Conservation (phyloP, 1,284 basidiomycete species). For the Apiotrichum veenhuisii region DNA sequence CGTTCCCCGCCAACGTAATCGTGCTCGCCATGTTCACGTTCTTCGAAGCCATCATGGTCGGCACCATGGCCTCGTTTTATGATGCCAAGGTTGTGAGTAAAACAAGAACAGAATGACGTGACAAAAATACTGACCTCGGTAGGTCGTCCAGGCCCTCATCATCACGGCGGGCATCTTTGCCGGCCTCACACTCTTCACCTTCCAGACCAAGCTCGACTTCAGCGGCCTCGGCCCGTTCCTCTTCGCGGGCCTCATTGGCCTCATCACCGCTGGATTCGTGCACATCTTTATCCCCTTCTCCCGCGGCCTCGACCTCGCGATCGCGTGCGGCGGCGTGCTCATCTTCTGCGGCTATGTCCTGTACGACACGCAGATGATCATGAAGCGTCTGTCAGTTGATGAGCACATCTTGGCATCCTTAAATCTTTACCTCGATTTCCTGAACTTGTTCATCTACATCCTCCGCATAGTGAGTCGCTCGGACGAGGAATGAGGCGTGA, state of each 20-base stretch:
- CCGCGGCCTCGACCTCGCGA: constrained; percentile 44
- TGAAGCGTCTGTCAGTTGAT: constrained; percentile 49
- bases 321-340: constrained; percentile 45
- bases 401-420: constrained; percentile 40
- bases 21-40: constrained; percentile 53
- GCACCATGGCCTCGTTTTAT: constrained; percentile 47
- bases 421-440: constrained; percentile 34
- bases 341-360: constrained; percentile 49
- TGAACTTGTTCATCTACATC: constrained; percentile 47
- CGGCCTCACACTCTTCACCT: constrained; percentile 56
- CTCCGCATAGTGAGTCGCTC: constrained; percentile 43
- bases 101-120: no score
- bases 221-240: constrained; percentile 45
- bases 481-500: no score
- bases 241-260: constrained; percentile 46
- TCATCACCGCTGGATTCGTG: constrained; percentile 42
- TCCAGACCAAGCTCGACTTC: constrained; percentile 51
- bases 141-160: constrained; percentile 55
- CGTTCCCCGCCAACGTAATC: constrained; percentile 52
- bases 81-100: constrained; percentile 44
- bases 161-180: constrained; percentile 56
- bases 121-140: no score
- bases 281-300: constrained; percentile 50
- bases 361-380: constrained; percentile 50
- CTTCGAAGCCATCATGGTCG: constrained; percentile 53